These are phyloP conservation scores for Podospora pseudopauciseta DNA, from an alignment of 495 filamentous ascomycete species.

Conservation along the genomic window DNA sequence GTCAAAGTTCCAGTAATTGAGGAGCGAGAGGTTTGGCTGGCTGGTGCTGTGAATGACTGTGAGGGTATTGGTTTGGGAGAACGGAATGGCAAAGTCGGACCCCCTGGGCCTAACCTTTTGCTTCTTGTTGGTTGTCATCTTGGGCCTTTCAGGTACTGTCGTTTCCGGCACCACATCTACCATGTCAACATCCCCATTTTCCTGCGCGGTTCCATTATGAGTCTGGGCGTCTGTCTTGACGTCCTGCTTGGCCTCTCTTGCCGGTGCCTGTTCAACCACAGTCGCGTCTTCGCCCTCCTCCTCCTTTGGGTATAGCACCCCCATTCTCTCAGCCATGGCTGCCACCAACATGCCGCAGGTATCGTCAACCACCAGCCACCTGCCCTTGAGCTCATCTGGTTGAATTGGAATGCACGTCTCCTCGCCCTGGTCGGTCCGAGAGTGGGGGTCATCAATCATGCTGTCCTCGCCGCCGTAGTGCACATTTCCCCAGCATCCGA, in stretches of 20 bases:
- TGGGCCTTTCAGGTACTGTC: slow-evolving; percentile 7
- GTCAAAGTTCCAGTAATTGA: slow-evolving; percentile 86
- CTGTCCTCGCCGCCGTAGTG: slow-evolving; percentile 44
- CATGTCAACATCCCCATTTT: slow-evolving; percentile 23
- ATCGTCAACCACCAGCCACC: slow-evolving; percentile 89
- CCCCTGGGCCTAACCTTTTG: slow-evolving; percentile 22
- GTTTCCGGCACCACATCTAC: slow-evolving; percentile 9
- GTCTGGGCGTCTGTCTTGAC: slow-evolving; percentile 3
- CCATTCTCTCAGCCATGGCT: slow-evolving; percentile 88
- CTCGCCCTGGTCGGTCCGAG: slow-evolving; percentile 24
- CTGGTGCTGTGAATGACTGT: slow-evolving; percentile 83
- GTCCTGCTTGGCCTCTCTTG: slow-evolving; percentile 6
- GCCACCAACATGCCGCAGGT: slow-evolving; percentile 82
- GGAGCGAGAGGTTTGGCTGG: slow-evolving; percentile 80
- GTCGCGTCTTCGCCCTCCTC: slow-evolving; percentile 34
- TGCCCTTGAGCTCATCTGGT: slow-evolving; percentile 45
- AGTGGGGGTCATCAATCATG: slow-evolving; percentile 29
- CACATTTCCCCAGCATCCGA: slow-evolving; percentile 51
- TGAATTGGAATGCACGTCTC: slow-evolving; percentile 24
- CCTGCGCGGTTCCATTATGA: neutral
- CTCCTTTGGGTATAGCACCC: slow-evolving; percentile 60
- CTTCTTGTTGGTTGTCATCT: slow-evolving; percentile 22
- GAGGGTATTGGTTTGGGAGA: slow-evolving; percentile 71
- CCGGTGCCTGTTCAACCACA: slow-evolving; percentile 5
- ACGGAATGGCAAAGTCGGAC: slow-evolving; percentile 39